phyloP scores from a whole-genome alignment of 2,329 filamentous ascomycete genomes.

The Cordyceps cicadae region DNA sequence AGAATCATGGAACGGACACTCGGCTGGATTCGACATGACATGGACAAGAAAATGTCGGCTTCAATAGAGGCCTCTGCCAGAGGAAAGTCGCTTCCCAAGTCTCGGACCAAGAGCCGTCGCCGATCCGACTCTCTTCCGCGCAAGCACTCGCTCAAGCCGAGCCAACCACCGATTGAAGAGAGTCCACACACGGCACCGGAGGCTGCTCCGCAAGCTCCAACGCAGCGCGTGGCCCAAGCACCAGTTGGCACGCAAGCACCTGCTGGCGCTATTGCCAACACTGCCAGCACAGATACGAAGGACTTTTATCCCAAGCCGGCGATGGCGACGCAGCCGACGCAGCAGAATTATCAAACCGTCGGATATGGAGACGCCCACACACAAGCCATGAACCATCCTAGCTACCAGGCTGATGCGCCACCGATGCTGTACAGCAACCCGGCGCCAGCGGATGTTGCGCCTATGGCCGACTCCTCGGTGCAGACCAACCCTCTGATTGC shows the following conservation, averaged over 20 bases:
- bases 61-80: not conserved
- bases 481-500: conserved; percentile 30
- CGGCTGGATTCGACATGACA: conserved; percentile 43
- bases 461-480: conserved; percentile 19
- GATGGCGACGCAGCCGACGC: conserved; percentile 21
- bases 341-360: conserved; percentile 23
- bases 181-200: not conserved
- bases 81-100: conserved; percentile 1
- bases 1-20: conserved; percentile 44
- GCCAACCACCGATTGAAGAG: not conserved
- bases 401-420: conserved; percentile 20
- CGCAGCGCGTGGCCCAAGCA: not conserved
- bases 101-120: not conserved
- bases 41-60: conserved; percentile 20
- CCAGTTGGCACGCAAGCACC: not conserved
- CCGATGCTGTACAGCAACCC: conserved; percentile 22
- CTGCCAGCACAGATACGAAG: conserved; percentile 17
- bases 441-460: conserved; percentile 14
- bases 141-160: conserved; percentile 4
- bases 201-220: not conserved
- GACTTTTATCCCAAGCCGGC: conserved; percentile 22
- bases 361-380: conserved; percentile 23
- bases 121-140: not conserved
- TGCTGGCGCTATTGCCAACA: not conserved
- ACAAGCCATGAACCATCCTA: conserved; percentile 13